Base-by-base conservation (phyloP, 2,329 filamentous ascomycete species). In the Apiospora kogelbergensis region DNA sequence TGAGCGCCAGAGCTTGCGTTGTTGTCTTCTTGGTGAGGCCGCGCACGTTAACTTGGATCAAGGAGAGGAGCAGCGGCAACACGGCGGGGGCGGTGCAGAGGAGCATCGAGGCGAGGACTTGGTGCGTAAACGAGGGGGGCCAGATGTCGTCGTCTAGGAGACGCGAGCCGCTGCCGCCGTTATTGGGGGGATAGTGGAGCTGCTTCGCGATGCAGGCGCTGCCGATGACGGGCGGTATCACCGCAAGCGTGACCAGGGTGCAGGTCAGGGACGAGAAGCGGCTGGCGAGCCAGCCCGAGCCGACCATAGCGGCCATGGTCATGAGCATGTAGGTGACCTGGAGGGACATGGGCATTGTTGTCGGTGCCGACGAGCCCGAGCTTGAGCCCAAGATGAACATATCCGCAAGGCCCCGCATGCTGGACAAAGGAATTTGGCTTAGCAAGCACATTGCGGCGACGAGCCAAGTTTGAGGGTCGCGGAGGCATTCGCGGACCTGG, bases 21-120 rank as follows among this genome's bases (percentile, higher is more conserved):
- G 86, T 88, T 82, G 87, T 87, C 76, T 88, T 89, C 79, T 89
- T 89, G 40, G 86, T 87, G 22, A 87, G 84, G n/a, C 87, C 87
- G 13, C 84, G 82, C 71, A 84, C 86, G 74, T 89, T 89, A 20
- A 84, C 81, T 73, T 86, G 84, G 5, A 88, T 83, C 0, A 89
- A 82, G 0, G 86, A 84, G 77, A 89, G 81, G 11, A 82, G 82
- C 2, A 90, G 81, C 0, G 88, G 87, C 78, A 89, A 81, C 1
- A 84, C 84, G 0, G 85, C 81, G 0, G 87, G 84, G 0, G 86
- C 86, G 0, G 85, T 84, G 0, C 84, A 84, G 3, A 89, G 80
- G 7, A 89, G 77, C 73, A 89, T 89, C 76, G 89, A 89, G 3
- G 85, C 87, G 44, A 89, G 83, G 0, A 89, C 81, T 70, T 87